Conservation (phyloP, 345 rosid species). For the Eucalyptus tenuipes region DNA sequence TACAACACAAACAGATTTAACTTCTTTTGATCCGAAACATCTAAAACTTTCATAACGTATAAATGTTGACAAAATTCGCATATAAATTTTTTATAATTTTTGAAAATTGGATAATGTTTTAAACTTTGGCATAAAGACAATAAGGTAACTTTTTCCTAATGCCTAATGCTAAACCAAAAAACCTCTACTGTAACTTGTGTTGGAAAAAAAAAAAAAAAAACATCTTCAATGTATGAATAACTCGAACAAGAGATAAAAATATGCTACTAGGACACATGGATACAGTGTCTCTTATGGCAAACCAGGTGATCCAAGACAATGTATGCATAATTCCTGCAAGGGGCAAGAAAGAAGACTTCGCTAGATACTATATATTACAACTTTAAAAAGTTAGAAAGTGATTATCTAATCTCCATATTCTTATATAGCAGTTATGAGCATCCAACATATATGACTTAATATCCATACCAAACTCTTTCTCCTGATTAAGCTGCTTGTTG, state of each 20-base stretch:
- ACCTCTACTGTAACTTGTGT: not conserved
- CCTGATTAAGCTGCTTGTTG: not conserved
- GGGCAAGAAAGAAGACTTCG: not conserved
- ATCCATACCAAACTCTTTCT: not conserved
- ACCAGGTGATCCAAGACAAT: not conserved
- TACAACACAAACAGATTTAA: not conserved
- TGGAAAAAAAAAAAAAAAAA: too few relatives aligned
- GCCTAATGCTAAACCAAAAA: not conserved
- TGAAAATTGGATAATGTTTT: not conserved
- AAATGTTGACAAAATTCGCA: not conserved
- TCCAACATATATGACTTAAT: not conserved
- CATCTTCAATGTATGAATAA: not conserved
- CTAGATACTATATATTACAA: not conserved
- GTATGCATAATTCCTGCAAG: not conserved
- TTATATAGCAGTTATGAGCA: not conserved
- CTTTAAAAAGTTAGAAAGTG: not conserved
- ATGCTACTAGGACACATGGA: not conserved
- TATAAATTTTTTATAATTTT: not conserved
- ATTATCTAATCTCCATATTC: not conserved
- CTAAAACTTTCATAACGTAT: not conserved
- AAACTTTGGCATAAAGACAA: not conserved
- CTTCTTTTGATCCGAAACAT: not conserved
- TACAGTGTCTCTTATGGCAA: not conserved
- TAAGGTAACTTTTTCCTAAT: not conserved
- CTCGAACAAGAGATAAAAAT: not conserved